A percentile compares a stretch with the other conserved stretches of the same genome.
phyloP scores from a whole-genome alignment of 192 early-diverging fungal genomes.

The Gaertneriomyces sp. region DNA sequence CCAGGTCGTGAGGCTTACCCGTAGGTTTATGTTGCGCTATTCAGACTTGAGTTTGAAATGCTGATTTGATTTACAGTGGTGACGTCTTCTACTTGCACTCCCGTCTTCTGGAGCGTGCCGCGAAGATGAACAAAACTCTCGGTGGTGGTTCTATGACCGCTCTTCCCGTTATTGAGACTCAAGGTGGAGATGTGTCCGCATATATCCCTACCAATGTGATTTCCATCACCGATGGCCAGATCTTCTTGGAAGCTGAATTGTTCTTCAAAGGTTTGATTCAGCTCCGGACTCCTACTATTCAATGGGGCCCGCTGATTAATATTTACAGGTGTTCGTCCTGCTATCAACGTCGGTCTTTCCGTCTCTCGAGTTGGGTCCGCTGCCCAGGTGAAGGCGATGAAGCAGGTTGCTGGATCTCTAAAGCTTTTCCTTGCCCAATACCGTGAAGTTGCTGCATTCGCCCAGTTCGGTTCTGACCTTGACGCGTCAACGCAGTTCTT shows the following conservation, averaged over 20 bases:
- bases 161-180: conserved; percentile 98
- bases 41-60: not conserved
- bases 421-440: conserved; percentile 99
- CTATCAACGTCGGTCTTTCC: conserved; percentile 99
- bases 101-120: conserved; percentile 96
- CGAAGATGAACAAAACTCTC: conserved; percentile 97
- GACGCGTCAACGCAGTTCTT: conserved; percentile 99
- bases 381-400: conserved; percentile 99
- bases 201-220: conserved; percentile 99
- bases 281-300: not conserved
- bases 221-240: conserved; percentile 99
- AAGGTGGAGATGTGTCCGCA: conserved; percentile 99
- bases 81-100: conserved; percentile 99
- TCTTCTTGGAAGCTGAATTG: conserved; percentile 99
- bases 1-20: conserved; percentile 99
- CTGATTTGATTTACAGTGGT: conserved; percentile 53
- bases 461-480: conserved; percentile 99
- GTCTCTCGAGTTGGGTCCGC: conserved; percentile 99
- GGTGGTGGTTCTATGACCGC: conserved; percentile 97
- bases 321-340: conserved; percentile 74
- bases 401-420: conserved; percentile 99
- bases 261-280: conserved; percentile 91
- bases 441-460: conserved; percentile 99
- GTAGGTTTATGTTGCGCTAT: conserved; percentile 31
- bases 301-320: not conserved